Percentiles rank a stretch among this genome's conserved stretches.
Evolutionary conservation across 306 rosid genomes (phyloP).

Genomic region (Vigna unguiculata): DNA sequence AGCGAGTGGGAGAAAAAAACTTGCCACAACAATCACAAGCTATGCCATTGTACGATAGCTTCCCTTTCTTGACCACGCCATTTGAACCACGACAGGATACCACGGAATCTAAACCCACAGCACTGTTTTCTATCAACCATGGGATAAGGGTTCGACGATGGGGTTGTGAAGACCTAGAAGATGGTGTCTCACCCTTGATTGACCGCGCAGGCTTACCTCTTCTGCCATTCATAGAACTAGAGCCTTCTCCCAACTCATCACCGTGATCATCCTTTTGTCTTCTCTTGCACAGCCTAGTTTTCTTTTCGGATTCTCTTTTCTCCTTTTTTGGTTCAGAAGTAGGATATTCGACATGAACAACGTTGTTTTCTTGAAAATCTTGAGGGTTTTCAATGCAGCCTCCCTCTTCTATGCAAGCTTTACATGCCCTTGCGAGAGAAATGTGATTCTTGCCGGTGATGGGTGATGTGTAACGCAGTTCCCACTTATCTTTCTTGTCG

Average conservation of each 20-base stretch:
- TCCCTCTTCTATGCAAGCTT: conserved; percentile 46
- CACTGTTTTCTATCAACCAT: conserved; percentile 47
- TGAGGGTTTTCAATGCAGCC: background rate
- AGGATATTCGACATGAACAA: background rate
- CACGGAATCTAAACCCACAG: conserved; percentile 33
- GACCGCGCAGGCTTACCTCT: background rate
- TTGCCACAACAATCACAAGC: conserved; percentile 64
- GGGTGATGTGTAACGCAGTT: conserved; percentile 68
- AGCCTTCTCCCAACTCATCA: background rate
- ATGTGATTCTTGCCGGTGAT: conserved; percentile 44
- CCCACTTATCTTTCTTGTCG: conserved; percentile 42
- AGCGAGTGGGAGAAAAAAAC: conserved; percentile 47
- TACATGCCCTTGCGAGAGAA: conserved; percentile 68
- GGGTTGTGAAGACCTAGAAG: background rate
- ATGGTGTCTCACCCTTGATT: background rate
- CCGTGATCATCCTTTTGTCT: background rate
- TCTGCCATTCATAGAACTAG: background rate
- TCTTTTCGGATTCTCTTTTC: background rate
- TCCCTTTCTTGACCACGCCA: conserved; percentile 47
- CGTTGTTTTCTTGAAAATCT: background rate
- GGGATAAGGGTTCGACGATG: conserved; percentile 44
- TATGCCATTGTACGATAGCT: conserved; percentile 53
- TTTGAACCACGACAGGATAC: conserved; percentile 45
- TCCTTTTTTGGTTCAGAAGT: background rate
- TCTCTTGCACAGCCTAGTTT: background rate